Base-by-base conservation (phyloP, 2,329 filamentous ascomycete genomes). In the Penicillium sp. region DNA sequence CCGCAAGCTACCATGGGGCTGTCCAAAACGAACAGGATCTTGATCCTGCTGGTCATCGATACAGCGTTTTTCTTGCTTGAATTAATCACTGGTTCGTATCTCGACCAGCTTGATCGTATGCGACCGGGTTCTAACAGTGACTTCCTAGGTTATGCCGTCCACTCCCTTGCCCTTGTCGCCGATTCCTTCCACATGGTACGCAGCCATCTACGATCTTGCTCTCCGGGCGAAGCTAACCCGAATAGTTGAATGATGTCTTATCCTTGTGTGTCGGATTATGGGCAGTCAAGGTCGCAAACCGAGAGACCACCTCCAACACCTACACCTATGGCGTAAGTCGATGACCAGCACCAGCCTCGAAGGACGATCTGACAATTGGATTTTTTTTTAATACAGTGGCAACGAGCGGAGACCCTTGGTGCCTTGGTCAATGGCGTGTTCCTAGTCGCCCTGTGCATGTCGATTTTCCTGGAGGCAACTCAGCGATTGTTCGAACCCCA, bases 341-440 rank as follows among this genome's bases (percentile, higher is more conserved):
- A n/a, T 52, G 6, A 9, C 25, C 33, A 43, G 19, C 13, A 31
- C 29, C 9, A 40, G n/a, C 13, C 19, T 13, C 21, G 36, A 36
- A 51, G n/a, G 39, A 31, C 21, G 23, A 39, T 55, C 64, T 65
- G 51, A 68, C 51, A 23, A 34, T 23, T 27, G 10, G 19, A 39
- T 27, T 31, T 33, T 27, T 27, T 33, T 19, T 25, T 27, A 33
- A 33, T 46, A 27, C 67, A 93, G 89, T 99, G 92, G 90, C 89
- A 97, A 80, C 91, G 94, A 66, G 94, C 94, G 36, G 94, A 99
- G 80, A 97, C 96, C 11, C 83, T 99, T 6, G 94, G 94, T 70
- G 94, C 94, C 47, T 87, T 97, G 67, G 91, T 97, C 77, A 99
- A 99, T 70, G 94, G 94, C 65, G 93, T 97, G 45, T 99, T 99